phyloP scores from a whole-genome alignment of 2,329 filamentous ascomycete genomes.

The Trichoderma sp. region DNA sequence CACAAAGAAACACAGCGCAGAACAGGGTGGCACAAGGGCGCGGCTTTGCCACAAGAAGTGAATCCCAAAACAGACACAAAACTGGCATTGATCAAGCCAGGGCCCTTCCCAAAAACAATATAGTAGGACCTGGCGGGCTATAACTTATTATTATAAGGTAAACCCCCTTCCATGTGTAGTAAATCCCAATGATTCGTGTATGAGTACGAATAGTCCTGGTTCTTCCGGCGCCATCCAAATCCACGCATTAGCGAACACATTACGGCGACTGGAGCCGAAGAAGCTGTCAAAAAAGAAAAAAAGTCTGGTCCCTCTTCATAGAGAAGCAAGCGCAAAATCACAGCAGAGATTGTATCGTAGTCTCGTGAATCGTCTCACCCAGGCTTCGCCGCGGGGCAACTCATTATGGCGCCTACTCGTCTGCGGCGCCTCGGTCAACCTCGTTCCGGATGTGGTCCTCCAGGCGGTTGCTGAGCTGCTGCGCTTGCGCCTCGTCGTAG shows the following conservation, averaged over 20 bases:
- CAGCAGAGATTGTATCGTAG: slow-evolving; percentile 20
- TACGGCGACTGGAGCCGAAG: slow-evolving; percentile 7
- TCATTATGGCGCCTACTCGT: slow-evolving; percentile 20
- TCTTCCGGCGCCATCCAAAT: slow-evolving; percentile 20
- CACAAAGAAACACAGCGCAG: background rate
- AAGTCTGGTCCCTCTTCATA: background rate
- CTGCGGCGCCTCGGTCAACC: slow-evolving; percentile 58
- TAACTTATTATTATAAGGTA: background rate
- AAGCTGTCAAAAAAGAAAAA: background rate
- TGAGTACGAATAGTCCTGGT: background rate
- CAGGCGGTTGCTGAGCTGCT: slow-evolving; percentile 59
- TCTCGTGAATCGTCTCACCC: slow-evolving; percentile 22
- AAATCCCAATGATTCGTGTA: slow-evolving; percentile 11
- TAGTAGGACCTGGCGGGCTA: slow-evolving; percentile 7
- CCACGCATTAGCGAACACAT: slow-evolving; percentile 25
- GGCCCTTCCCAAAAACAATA: background rate
- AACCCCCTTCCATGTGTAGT: slow-evolving; percentile 12
- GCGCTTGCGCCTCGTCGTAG: slow-evolving; percentile 88
- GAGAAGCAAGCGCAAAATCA: slow-evolving; percentile 23
- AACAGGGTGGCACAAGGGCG: background rate
- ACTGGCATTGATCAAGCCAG: slow-evolving; percentile 17
- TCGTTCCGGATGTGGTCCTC: slow-evolving; percentile 75
- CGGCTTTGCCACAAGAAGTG: background rate
- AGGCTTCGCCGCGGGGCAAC: slow-evolving; percentile 22
- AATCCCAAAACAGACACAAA: background rate